Conservation (phyloP, 352 stramenopile genomes). For the Globisporangium sylvaticum region DNA sequence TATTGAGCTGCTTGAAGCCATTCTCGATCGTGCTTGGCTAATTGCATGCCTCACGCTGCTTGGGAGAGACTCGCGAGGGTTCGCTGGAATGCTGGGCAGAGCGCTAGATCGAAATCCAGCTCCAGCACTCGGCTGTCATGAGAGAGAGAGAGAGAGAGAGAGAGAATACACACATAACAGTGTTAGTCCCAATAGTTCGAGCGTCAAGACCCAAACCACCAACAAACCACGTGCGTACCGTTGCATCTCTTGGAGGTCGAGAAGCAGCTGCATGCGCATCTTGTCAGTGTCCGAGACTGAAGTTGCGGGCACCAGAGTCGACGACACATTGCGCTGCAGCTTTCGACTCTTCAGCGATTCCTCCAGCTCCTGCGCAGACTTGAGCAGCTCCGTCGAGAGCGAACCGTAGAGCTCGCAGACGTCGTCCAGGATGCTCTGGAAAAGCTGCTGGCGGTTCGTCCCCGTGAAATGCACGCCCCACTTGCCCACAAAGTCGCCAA, state of each 20-base stretch:
- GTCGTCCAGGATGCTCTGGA: slow-evolving; percentile 50
- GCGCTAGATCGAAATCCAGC: slow-evolving; percentile 42
- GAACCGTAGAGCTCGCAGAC: slow-evolving; percentile 59
- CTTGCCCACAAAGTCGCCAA: slow-evolving; percentile 66
- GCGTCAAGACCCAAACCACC: not conserved
- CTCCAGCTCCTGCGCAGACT: slow-evolving; percentile 76
- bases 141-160: not conserved
- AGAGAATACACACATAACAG: not conserved
- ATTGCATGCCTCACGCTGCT: too few relatives aligned
- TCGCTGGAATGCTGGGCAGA: slow-evolving; percentile 26
- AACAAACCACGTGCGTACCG: slow-evolving; percentile 41
- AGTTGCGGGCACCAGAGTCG: slow-evolving; percentile 16
- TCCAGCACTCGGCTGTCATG: slow-evolving; percentile 40
- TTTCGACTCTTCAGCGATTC: slow-evolving; percentile 88
- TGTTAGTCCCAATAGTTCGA: not conserved
- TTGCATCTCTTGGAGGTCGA: slow-evolving; percentile 74
- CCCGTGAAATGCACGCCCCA: slow-evolving; percentile 61
- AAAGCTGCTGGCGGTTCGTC: slow-evolving; percentile 35
- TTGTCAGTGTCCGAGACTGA: slow-evolving; percentile 79
- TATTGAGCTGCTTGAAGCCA: not conserved
- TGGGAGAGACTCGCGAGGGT: slow-evolving; percentile 17
- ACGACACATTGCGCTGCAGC: slow-evolving; percentile 51
- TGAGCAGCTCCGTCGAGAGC: slow-evolving; percentile 67
- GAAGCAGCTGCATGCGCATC: slow-evolving; percentile 74
- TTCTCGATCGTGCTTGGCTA: too few relatives aligned